Evolutionary conservation across 1,139 yeast species (phyloP).

Genomic region (Sugiyamaella grinbergsii): DNA sequence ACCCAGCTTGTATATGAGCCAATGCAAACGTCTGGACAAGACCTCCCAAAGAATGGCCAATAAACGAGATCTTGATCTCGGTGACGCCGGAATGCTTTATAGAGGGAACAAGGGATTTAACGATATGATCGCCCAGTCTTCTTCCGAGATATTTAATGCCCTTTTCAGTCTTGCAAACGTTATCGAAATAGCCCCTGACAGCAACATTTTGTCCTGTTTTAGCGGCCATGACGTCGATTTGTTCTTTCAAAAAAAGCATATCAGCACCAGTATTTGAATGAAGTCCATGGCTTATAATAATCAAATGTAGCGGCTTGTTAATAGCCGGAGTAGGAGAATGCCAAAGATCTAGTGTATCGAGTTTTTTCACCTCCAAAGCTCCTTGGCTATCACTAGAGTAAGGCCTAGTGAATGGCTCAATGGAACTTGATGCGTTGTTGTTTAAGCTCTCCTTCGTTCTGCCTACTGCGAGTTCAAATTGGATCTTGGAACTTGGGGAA

Average conservation of each 20-base stretch:
- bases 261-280: constrained; percentile 91
- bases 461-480: constrained; percentile 69
- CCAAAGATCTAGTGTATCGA: constrained; percentile 78
- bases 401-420: constrained; percentile 2
- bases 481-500: constrained; percentile 65
- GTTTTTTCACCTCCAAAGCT: constrained; percentile 50
- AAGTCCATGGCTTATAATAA: constrained; percentile 84
- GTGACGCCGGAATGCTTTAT: constrained; percentile 16
- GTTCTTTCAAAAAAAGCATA: constrained; percentile 82
- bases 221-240: constrained; percentile 58
- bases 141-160: constrained; percentile 87
- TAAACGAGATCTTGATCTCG: constrained; percentile 65
- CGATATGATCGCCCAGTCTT: constrained; percentile 74
- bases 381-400: constrained; percentile 8
- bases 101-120: constrained; percentile 51
- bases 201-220: constrained; percentile 60
- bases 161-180: constrained; percentile 85
- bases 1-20: constrained; percentile 70
- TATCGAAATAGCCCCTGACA: constrained; percentile 81
- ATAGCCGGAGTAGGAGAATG: constrained; percentile 53
- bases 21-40: constrained; percentile 87
- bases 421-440: constrained; percentile 21
- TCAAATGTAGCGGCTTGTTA: constrained; percentile 63
- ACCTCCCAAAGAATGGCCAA: constrained; percentile 95
- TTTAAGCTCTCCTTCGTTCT: constrained; percentile 50